A percentile compares a stretch with the other conserved stretches of the same genome.
These are phyloP conservation scores for Rhodosorus marinus DNA, from an alignment of 23 red algal genomes.

Conservation along the genomic window DNA sequence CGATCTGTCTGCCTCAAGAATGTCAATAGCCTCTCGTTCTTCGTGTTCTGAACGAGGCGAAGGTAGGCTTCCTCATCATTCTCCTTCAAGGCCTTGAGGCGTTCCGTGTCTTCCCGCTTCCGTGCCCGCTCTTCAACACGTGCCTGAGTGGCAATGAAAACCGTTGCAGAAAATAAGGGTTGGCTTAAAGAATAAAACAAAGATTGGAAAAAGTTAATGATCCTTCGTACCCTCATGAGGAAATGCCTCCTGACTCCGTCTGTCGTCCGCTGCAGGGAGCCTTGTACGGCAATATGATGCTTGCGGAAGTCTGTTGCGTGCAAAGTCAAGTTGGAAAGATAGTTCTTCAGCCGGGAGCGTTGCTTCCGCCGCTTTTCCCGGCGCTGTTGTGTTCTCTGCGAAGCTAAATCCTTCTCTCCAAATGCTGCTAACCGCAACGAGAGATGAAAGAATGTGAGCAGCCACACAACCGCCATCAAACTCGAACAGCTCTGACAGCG, in stretches of 20 bases:
- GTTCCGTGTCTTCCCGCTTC: constrained; percentile 68
- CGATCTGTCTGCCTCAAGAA: constrained; percentile 77
- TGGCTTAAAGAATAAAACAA: constrained; percentile 17
- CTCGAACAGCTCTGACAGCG: too few species aligned
- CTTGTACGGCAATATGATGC: background rate
- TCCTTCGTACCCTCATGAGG: constrained; percentile 33
- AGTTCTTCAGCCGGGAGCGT: too few species aligned
- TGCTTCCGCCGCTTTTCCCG: too few species aligned
- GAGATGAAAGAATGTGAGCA: too few species aligned
- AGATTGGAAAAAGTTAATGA: constrained; percentile 12
- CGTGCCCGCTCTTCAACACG: constrained; percentile 72
- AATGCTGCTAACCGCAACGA: too few species aligned
- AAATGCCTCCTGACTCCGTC: constrained; percentile 1
- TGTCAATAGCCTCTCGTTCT: constrained; percentile 76
- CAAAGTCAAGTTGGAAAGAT: too few species aligned
- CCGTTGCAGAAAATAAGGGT: constrained; percentile 14
- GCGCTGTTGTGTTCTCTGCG: too few species aligned
- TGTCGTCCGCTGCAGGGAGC: background rate
- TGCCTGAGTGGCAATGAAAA: constrained; percentile 6
- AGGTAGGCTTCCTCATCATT: constrained; percentile 97
- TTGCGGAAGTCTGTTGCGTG: background rate
- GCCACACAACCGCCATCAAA: too few species aligned
- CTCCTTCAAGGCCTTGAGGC: constrained; percentile 60
- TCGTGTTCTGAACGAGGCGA: constrained; percentile 56
- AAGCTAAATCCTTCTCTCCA: too few species aligned